A percentile compares a stretch with the other conserved stretches of the same genome.
phyloP scores from a whole-genome alignment of 306 rosid genomes.

The Trichosanthes truncata region DNA sequence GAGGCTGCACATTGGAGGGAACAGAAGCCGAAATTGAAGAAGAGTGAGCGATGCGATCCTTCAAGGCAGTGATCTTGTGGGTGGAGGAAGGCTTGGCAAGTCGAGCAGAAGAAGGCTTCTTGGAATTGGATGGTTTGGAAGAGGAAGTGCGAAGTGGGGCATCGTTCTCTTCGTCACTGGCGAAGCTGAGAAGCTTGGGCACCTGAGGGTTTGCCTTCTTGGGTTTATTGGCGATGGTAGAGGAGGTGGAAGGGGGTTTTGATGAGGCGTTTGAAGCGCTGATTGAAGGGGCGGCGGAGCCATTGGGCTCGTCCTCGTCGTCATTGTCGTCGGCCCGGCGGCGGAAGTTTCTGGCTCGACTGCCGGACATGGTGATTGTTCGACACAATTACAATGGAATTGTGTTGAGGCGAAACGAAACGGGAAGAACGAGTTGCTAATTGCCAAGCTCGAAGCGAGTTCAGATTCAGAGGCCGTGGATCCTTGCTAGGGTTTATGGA shows the following conservation, averaged over 20 bases:
- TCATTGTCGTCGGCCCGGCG: constrained; percentile 50
- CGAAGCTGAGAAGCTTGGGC: constrained; percentile 81
- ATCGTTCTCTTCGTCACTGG: constrained; percentile 55
- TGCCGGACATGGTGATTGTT: constrained; percentile 44
- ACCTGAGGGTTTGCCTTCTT: constrained; percentile 42
- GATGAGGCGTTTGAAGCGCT: constrained; percentile 19
- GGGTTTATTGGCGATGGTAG: constrained; percentile 31
- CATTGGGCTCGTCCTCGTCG: constrained; percentile 24
- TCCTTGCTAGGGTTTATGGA: constrained; percentile 4
- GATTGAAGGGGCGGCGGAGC: constrained; percentile 13
- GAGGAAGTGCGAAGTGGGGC: constrained; percentile 32
- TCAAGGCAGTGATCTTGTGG: constrained; percentile 51
- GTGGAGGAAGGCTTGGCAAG: constrained; percentile 41
- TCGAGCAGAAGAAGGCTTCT: constrained; percentile 41
- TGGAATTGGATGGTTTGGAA: constrained; percentile 23
- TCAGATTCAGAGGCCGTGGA: neutral
- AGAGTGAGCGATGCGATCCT: constrained; percentile 53
- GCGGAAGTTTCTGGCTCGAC: constrained; percentile 69
- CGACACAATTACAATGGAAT: neutral
- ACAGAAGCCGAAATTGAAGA: constrained; percentile 23
- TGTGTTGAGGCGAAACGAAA: neutral
- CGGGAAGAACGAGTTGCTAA: neutral
- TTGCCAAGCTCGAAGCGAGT: neutral
- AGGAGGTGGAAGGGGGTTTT: constrained; percentile 21
- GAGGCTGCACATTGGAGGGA: constrained; percentile 80